Percentiles rank a stretch among this genome's conserved stretches.
These are phyloP conservation scores for Ilex aquifolium DNA, from an alignment of 257 asterid genomes.

Conservation along the genomic window DNA sequence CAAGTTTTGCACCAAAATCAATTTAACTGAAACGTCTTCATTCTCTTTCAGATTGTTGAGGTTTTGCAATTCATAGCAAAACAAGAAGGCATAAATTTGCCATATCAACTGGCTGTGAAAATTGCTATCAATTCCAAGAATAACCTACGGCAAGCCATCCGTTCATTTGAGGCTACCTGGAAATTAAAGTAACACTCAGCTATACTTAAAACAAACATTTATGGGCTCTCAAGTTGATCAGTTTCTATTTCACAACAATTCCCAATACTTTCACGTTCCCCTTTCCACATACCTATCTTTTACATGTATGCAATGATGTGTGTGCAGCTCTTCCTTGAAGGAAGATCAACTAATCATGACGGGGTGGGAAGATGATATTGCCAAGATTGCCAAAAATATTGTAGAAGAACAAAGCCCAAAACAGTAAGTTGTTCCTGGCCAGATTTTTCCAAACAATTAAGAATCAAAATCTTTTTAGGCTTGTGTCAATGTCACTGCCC, in stretches of 20 bases:
- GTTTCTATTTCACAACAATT: not conserved
- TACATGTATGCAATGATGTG: constrained; percentile 19
- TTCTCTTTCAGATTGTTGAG: constrained; percentile 42
- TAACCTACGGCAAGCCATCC: constrained; percentile 80
- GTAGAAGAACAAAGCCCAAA: constrained; percentile 78
- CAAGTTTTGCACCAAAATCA: not conserved
- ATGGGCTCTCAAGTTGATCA: not conserved
- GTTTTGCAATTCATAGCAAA: constrained; percentile 67
- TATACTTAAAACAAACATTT: not conserved
- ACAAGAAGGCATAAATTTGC: constrained; percentile 50
- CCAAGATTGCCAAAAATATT: constrained; percentile 55
- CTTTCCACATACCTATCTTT: too few species aligned
- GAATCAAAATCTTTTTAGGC: too few species aligned
- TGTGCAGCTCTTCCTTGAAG: constrained; percentile 35
- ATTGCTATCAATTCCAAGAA: constrained; percentile 66
- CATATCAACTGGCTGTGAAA: constrained; percentile 43
- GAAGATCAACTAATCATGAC: constrained; percentile 64
- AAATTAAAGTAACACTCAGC: constrained; percentile 38
- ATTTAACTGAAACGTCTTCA: not conserved
- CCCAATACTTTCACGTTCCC: too few species aligned
- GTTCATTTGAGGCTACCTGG: constrained; percentile 90
- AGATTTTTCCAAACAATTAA: not conserved
- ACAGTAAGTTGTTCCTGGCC: constrained; percentile 42
- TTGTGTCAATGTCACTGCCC: too few species aligned
- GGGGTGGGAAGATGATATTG: constrained; percentile 87